phyloP scores from a whole-genome alignment of 73 alveolate species.

The Symbiodinium pilosum region DNA sequence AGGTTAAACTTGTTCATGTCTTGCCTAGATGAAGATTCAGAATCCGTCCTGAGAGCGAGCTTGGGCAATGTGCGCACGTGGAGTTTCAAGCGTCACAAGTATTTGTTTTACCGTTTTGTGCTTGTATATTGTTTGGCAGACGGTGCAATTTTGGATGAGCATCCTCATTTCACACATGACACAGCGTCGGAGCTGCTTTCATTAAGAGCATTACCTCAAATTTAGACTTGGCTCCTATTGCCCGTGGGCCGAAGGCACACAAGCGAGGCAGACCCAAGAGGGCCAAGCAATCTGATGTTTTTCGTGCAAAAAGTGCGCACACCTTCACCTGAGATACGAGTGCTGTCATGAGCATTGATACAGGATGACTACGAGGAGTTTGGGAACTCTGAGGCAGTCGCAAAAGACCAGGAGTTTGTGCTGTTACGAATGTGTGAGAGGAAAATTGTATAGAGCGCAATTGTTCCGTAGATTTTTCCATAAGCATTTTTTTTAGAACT shows the following conservation, averaged over 20 bases:
- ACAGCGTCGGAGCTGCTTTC: constrained; percentile 4
- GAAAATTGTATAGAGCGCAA: no score
- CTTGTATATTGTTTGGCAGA: background rate
- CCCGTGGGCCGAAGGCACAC: background rate
- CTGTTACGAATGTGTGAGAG: no score
- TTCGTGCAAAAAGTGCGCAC: background rate
- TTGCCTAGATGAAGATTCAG: background rate
- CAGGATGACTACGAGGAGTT: background rate
- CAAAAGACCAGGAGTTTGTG: no score
- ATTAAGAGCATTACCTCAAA: background rate
- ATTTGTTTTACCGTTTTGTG: background rate
- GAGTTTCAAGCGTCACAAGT: background rate
- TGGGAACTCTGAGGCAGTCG: background rate
- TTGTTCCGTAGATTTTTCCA: no score
- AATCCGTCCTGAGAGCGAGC: background rate
- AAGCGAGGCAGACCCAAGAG: background rate
- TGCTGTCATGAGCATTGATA: background rate
- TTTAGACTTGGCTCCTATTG: background rate
- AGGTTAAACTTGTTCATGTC: background rate
- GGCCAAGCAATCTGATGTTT: background rate
- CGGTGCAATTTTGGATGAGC: background rate
- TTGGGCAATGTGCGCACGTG: background rate
- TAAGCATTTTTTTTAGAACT: no score
- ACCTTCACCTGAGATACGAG: background rate
- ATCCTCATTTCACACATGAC: background rate